Evolutionary conservation across 2,329 filamentous ascomycete genomes (phyloP).

Genomic region (Zymoseptoria crescenta): DNA sequence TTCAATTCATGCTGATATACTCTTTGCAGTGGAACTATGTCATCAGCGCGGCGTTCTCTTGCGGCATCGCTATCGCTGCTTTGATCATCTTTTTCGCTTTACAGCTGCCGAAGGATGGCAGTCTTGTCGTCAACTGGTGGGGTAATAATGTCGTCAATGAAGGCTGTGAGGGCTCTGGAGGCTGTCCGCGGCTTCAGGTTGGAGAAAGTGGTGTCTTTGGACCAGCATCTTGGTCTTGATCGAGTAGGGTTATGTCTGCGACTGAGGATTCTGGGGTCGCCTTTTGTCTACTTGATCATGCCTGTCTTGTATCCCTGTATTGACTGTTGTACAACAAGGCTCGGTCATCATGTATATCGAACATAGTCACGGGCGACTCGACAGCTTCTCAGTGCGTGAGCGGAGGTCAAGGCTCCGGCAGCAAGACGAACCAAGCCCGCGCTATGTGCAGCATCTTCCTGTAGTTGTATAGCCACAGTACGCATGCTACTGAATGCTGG

Average conservation of each 20-base stretch:
- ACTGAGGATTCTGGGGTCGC: no score
- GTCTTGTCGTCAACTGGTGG: constrained; percentile 4
- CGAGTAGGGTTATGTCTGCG: neutral
- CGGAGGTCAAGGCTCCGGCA: no score
- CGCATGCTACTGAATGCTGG: constrained; percentile 4
- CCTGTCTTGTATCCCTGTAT: no score
- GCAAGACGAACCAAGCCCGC: neutral
- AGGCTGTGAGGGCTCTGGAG: constrained; percentile 4
- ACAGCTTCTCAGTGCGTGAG: no score
- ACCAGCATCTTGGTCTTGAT: neutral
- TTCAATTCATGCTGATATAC: neutral
- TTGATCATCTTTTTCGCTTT: constrained; percentile 8
- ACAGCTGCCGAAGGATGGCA: constrained; percentile 1
- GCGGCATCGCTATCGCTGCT: constrained; percentile 5
- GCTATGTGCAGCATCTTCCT: constrained; percentile 8
- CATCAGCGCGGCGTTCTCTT: constrained; percentile 2
- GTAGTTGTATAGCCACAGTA: neutral
- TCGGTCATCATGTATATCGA: no score
- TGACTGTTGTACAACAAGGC: no score
- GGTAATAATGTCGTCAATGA: neutral
- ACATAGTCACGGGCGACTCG: no score
- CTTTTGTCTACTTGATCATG: no score
- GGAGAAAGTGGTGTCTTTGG: constrained; percentile 1
- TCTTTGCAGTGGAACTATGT: constrained; percentile 7
- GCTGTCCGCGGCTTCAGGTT: constrained; percentile 2